phyloP scores from a whole-genome alignment of 2,329 filamentous ascomycete genomes.

The Fusarium aywerte region DNA sequence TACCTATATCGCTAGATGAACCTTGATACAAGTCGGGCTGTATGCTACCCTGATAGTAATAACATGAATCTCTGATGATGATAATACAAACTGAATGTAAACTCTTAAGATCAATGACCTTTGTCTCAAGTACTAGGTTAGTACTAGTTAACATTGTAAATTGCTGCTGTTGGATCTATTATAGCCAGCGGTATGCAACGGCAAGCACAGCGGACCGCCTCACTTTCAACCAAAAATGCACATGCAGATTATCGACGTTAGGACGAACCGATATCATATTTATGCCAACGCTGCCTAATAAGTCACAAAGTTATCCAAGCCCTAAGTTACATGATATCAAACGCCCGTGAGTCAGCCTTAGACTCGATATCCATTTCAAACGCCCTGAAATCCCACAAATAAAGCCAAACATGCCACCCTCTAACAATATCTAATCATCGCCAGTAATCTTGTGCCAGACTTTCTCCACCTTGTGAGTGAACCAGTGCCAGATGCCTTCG shows the following conservation, averaged over 20 bases:
- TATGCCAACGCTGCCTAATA: background rate
- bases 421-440: conserved; percentile 28
- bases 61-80: background rate
- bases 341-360: conserved; percentile 19
- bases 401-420: background rate
- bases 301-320: background rate
- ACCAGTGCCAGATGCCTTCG: conserved; percentile 62
- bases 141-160: background rate
- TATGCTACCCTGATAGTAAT: background rate
- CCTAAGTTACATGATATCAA: conserved; percentile 6
- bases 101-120: background rate
- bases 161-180: background rate
- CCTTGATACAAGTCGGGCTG: too few relatives aligned
- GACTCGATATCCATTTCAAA: conserved; percentile 18
- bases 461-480: conserved; percentile 59
- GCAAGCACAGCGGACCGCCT: conserved; percentile 1
- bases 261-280: conserved; percentile 5
- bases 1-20: too few relatives aligned
- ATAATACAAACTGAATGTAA: too few relatives aligned
- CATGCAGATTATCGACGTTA: background rate
- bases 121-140: background rate
- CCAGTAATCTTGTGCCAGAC: conserved; percentile 59
- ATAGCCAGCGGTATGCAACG: background rate
- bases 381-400: conserved; percentile 22
- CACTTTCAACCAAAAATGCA: conserved; percentile 4